These are phyloP conservation scores for Hammondia hammondi DNA, from an alignment of 169 alveolate species.

Conservation along the genomic window DNA sequence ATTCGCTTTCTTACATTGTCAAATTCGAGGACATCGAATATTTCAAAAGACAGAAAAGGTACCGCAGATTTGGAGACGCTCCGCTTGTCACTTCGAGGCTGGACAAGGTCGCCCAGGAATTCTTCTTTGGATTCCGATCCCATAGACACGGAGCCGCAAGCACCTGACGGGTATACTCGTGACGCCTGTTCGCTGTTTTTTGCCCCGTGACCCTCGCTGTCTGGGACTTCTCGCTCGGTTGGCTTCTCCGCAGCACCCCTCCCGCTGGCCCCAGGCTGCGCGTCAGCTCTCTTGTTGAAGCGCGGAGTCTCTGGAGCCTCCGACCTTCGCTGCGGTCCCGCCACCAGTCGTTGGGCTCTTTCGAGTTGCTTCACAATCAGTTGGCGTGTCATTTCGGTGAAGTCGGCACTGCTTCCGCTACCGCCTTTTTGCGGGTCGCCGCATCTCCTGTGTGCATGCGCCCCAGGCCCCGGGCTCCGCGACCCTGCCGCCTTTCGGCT, in stretches of 20 bases:
- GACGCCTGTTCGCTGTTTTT: too few species aligned
- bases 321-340: neutral
- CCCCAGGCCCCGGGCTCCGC: neutral
- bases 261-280: too few species aligned
- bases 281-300: too few species aligned
- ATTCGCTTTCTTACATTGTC: constrained; percentile 93
- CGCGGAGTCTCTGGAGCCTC: neutral
- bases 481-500: neutral
- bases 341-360: neutral
- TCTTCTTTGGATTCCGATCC: too few species aligned
- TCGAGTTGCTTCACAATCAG: neutral
- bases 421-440: neutral
- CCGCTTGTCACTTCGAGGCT: neutral
- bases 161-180: too few species aligned
- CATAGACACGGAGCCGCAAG: too few species aligned
- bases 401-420: neutral
- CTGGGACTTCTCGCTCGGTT: too few species aligned
- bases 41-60: constrained; percentile 54
- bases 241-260: too few species aligned
- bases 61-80: neutral
- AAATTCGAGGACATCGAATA: constrained; percentile 91
- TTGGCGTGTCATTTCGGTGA: neutral
- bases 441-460: neutral
- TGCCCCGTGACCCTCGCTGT: too few species aligned
- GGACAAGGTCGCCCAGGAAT: too few species aligned